Evolutionary conservation across 805 yeast species (phyloP).

Genomic region (Brettanomyces naardenensis): DNA sequence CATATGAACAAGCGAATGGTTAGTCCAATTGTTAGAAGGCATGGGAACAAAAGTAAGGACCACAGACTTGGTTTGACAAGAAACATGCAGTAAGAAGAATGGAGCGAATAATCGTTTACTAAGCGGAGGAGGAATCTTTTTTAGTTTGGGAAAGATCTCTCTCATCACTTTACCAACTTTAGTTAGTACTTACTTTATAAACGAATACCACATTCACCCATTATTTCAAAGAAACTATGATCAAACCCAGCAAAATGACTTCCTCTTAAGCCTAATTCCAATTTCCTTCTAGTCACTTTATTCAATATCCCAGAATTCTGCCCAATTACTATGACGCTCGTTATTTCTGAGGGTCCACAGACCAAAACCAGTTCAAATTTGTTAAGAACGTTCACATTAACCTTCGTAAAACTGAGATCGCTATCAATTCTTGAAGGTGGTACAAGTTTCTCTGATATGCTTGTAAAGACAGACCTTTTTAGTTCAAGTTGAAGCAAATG

Average conservation of each 20-base stretch:
- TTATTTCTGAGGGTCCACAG: constrained; percentile 13
- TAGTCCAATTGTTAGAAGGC: constrained; percentile 9
- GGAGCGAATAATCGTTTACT: no score
- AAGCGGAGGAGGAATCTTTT: no score
- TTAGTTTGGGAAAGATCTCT: neutral
- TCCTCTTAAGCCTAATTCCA: constrained; percentile 16
- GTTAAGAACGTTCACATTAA: constrained; percentile 13
- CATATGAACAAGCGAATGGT: constrained; percentile 4
- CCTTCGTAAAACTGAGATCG: constrained; percentile 23
- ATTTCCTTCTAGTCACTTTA: constrained; percentile 4
- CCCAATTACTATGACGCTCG: constrained; percentile 13
- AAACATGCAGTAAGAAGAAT: neutral
- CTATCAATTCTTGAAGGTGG: constrained; percentile 12
- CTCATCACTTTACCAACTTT: no score
- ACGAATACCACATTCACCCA: constrained; percentile 8
- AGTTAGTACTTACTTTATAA: no score
- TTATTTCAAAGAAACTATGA: constrained; percentile 8
- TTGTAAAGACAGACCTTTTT: constrained; percentile 11
- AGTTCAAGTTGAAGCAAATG: constrained; percentile 19
- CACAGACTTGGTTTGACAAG: neutral
- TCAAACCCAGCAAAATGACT: constrained; percentile 10
- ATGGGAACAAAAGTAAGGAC: constrained; percentile 11
- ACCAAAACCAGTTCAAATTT: constrained; percentile 16
- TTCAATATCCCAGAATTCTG: constrained; percentile 6
- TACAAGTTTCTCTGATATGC: constrained; percentile 9